Percentiles rank a stretch among this genome's conserved stretches.
Conservation (phyloP, 352 stramenopile genomes). For the Globisporangium abappressorium region DNA sequence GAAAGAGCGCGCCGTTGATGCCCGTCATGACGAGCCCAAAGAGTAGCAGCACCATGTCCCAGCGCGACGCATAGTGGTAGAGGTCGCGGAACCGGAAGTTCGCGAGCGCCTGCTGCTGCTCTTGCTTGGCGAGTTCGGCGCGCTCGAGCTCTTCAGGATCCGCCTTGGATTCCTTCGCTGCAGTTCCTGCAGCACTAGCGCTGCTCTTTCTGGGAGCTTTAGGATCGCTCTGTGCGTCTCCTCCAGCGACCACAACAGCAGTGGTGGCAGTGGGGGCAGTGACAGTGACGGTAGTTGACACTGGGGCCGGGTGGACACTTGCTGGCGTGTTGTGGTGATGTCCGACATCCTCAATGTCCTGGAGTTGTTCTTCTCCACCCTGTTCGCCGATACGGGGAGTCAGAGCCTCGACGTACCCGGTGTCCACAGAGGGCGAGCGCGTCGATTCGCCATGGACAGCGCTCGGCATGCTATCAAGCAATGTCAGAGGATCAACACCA, state of each 20-base stretch:
- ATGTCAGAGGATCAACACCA: neutral
- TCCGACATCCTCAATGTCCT: neutral
- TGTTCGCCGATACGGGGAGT: neutral
- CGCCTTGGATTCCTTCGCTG: neutral
- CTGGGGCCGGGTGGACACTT: neutral
- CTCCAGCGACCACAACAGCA: neutral
- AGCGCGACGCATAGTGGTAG: slow-evolving; percentile 34
- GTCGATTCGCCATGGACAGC: slow-evolving; percentile 1
- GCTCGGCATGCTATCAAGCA: slow-evolving; percentile 8
- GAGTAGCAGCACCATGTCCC: slow-evolving; percentile 28
- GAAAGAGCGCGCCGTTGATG: slow-evolving; percentile 44
- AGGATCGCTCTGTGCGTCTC: neutral
- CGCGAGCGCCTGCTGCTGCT: slow-evolving; percentile 5
- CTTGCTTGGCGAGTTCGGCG: neutral
- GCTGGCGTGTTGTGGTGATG: neutral
- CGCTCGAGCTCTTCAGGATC: slow-evolving; percentile 5
- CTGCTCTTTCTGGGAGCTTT: slow-evolving; percentile 3
- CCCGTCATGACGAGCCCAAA: slow-evolving; percentile 29
- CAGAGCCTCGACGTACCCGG: slow-evolving; percentile 2
- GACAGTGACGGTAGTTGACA: neutral
- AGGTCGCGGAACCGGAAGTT: slow-evolving; percentile 10
- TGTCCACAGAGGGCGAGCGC: neutral
- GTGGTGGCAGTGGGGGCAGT: neutral
- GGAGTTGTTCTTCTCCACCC: neutral
- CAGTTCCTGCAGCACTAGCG: neutral